Evolutionary conservation across 257 asterid genomes (phyloP).

Genomic region (Eucommia ulmoides): DNA sequence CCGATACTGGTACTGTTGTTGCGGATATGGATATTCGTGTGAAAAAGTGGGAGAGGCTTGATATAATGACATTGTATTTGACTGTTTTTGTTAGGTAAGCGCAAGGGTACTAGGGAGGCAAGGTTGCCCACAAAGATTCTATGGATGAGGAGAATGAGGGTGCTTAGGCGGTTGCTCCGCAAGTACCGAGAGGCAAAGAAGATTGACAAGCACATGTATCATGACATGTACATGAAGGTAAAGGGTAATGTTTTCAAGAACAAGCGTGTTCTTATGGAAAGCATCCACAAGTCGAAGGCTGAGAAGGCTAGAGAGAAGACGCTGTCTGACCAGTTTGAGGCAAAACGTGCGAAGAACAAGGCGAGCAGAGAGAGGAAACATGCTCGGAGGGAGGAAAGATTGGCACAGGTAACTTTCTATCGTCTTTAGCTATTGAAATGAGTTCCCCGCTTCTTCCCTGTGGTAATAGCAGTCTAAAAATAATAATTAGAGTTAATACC

Average conservation of each 20-base stretch:
- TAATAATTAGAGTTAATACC: neutral
- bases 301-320: slow-evolving; percentile 75
- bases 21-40: no score
- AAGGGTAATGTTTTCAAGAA: slow-evolving; percentile 68
- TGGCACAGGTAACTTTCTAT: slow-evolving; percentile 25
- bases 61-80: no score
- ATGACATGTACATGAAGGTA: slow-evolving; percentile 65
- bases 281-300: slow-evolving; percentile 59
- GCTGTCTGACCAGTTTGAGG: slow-evolving; percentile 59
- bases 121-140: slow-evolving; percentile 54
- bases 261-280: slow-evolving; percentile 61
- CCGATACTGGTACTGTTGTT: no score
- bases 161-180: slow-evolving; percentile 50
- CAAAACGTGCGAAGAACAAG: slow-evolving; percentile 32
- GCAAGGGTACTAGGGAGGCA: slow-evolving; percentile 70
- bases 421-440: no score
- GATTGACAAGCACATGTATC: slow-evolving; percentile 60
- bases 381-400: slow-evolving; percentile 22
- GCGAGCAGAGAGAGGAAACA: slow-evolving; percentile 22
- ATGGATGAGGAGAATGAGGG: slow-evolving; percentile 65
- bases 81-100: slow-evolving; percentile 39
- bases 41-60: no score
- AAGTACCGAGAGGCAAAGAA: slow-evolving; percentile 53
- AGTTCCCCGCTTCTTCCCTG: no score
- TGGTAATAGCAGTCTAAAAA: no score